Base-by-base conservation (phyloP, 495 filamentous ascomycete genomes). In the Cercophora sp. region DNA sequence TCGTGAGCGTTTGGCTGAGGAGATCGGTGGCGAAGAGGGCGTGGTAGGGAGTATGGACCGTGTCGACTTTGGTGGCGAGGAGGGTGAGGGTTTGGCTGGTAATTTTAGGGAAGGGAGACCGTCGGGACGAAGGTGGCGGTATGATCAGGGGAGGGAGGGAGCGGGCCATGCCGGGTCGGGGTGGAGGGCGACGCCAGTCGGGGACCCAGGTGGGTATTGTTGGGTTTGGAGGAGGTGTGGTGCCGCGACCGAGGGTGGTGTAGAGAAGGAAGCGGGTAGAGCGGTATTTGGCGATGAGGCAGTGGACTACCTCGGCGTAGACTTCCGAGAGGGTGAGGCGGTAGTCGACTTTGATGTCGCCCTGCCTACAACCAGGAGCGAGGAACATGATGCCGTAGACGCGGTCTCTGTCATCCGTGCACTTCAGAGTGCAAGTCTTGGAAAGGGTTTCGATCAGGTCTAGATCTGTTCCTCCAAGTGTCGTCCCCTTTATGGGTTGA, bases 331-430 rank as follows among this genome's bases (percentile, higher is more conserved):
- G 13, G 8, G n/a, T 41, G 8, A 6, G 6, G 37, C 4, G 13
- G 19, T 41, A 41, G 19, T 41, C 37, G 10, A 41, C 37, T 5
- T 5, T 13, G 19, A 41, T 41, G 18, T 22, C 37, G 4, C 37
- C 37, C 10, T 13, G 15, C 8, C 23, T 3, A 20, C 19, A 41
- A 20, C 23, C 37, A 6, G 13, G 11, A 18, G 37, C 37, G 13
- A 41, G 37, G 18, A 41, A 41, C 37, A 41, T 41, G 37, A 41
- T 41, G n/a, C 37, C 37, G 13, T 41, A 41, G 2, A 41, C 16
- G 5, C 37, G 37, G 37, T 41, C 37, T 41, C 37, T 13, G 18
- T 41, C 37, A 13, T 41, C 37, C 10, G 37, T 41, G 16, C 37
- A 41, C 13, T 41, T 41, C 11, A 41, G 37, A 2, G 19, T 41